Percentiles rank a stretch among this genome's conserved stretches.
These are phyloP conservation scores for Candida vaughaniae DNA, from an alignment of 805 yeast species.

Conservation along the genomic window DNA sequence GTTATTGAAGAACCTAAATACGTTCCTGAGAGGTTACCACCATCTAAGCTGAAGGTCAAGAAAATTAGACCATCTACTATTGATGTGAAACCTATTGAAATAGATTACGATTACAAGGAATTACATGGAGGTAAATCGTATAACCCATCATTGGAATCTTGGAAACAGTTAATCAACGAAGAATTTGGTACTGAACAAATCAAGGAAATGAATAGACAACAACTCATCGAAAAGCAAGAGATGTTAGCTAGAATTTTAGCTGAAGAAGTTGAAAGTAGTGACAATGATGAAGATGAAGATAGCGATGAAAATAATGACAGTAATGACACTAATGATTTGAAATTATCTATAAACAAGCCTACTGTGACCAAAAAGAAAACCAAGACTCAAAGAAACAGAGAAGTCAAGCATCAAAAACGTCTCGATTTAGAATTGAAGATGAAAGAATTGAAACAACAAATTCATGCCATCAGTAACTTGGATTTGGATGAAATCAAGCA, in stretches of 20 bases:
- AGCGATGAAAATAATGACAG: slow-evolving; percentile 39
- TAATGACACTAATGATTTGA: slow-evolving; percentile 30
- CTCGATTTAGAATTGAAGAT: slow-evolving; percentile 54
- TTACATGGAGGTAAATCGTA: slow-evolving; percentile 86
- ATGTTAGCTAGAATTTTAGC: slow-evolving; percentile 66
- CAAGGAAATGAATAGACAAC: slow-evolving; percentile 61
- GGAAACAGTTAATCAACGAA: slow-evolving; percentile 68
- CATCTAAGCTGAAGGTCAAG: slow-evolving; percentile 48
- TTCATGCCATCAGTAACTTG: slow-evolving; percentile 54
- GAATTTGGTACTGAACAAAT: slow-evolving; percentile 68
- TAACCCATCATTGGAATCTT: slow-evolving; percentile 81
- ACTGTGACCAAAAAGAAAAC: slow-evolving; percentile 72
- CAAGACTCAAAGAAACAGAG: slow-evolving; percentile 69
- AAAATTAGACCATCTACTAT: slow-evolving; percentile 14
- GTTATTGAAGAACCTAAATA: not conserved
- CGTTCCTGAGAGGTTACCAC: slow-evolving; percentile 16
- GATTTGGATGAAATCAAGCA: slow-evolving; percentile 25
- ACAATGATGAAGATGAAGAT: slow-evolving; percentile 38
- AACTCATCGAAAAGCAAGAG: slow-evolving; percentile 60
- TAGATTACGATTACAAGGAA: slow-evolving; percentile 44
- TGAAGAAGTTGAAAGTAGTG: slow-evolving; percentile 47
- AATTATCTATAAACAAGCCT: slow-evolving; percentile 71
- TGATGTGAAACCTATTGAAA: slow-evolving; percentile 45
- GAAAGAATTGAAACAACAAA: slow-evolving; percentile 57
- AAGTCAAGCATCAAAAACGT: slow-evolving; percentile 61